These are phyloP conservation scores for Tuber brumale DNA, from an alignment of 495 filamentous ascomycete species.

Conservation along the genomic window DNA sequence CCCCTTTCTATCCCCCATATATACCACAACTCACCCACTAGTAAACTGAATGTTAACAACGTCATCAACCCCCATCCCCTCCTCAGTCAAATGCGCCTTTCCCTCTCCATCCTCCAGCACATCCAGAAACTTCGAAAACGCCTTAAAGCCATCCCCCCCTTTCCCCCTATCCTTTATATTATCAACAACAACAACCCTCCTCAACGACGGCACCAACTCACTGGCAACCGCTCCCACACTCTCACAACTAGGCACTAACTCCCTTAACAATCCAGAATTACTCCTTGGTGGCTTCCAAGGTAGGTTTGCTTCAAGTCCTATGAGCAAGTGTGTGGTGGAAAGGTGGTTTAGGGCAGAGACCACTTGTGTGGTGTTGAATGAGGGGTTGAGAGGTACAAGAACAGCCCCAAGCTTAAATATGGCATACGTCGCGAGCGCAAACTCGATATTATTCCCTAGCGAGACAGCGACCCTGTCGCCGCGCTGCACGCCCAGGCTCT, in stretches of 20 bases:
- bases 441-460: conserved; percentile 78
- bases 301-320: conserved; percentile 78
- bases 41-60: conserved; percentile 96
- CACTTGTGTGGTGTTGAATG: conserved; percentile 76
- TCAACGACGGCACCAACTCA: conserved; percentile 60
- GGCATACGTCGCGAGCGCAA: conserved; percentile 74
- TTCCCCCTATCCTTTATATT: conserved; percentile 63
- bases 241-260: conserved; percentile 58
- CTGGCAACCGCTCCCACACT: conserved; percentile 42
- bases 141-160: conserved; percentile 46
- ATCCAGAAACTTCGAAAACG: conserved; percentile 53
- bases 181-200: conserved; percentile 67
- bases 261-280: conserved; percentile 63
- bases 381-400: conserved; percentile 84
- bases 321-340: conserved; percentile 65
- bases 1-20: neutral
- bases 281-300: conserved; percentile 70
- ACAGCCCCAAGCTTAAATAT: conserved; percentile 89
- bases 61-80: conserved; percentile 57
- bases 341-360: conserved; percentile 72
- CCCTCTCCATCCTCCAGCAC: conserved; percentile 49
- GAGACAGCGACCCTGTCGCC: conserved; percentile 82
- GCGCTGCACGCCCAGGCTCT: conserved; percentile 67
- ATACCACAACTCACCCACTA: conserved; percentile 48
- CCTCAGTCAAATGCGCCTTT: conserved; percentile 11